phyloP scores from a whole-genome alignment of 1,284 basidiomycete genomes.

The Malassezia arunalokei region DNA sequence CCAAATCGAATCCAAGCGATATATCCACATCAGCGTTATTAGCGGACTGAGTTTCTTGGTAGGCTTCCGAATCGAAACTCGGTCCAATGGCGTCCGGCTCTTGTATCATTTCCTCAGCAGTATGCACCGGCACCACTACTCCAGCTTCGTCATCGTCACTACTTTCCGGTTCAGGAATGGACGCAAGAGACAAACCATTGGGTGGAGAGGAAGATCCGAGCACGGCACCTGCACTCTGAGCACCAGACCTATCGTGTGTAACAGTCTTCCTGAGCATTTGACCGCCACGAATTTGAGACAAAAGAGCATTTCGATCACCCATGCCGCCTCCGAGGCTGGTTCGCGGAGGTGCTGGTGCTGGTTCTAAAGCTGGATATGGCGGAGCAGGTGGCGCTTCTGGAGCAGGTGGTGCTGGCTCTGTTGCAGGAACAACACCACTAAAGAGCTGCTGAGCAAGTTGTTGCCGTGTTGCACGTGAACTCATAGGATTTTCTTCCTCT shows the following conservation, averaged over 20 bases:
- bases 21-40: slow-evolving; percentile 48
- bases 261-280: slow-evolving; percentile 61
- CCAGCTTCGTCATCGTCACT: slow-evolving; percentile 36
- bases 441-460: slow-evolving; percentile 43
- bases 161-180: slow-evolving; percentile 49
- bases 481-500: slow-evolving; percentile 34
- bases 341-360: slow-evolving; percentile 42
- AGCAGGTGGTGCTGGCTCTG: slow-evolving; percentile 20
- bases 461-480: slow-evolving; percentile 38
- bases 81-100: slow-evolving; percentile 17
- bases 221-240: slow-evolving; percentile 61
- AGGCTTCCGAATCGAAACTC: slow-evolving; percentile 9
- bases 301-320: slow-evolving; percentile 57
- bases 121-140: slow-evolving; percentile 1
- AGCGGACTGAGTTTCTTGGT: neutral
- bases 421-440: slow-evolving; percentile 36
- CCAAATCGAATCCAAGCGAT: slow-evolving; percentile 59
- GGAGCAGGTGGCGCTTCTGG: slow-evolving; percentile 20
- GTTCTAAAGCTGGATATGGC: slow-evolving; percentile 25
- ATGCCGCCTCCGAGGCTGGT: slow-evolving; percentile 18
- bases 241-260: slow-evolving; percentile 71
- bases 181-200: slow-evolving; percentile 21
- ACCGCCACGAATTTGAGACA: slow-evolving; percentile 73
- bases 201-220: slow-evolving; percentile 63
- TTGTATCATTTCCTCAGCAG: neutral